Percentiles rank a stretch among this genome's conserved stretches.
Conservation (phyloP, 2,329 filamentous ascomycete genomes). For the Mycogone perniciosa region DNA sequence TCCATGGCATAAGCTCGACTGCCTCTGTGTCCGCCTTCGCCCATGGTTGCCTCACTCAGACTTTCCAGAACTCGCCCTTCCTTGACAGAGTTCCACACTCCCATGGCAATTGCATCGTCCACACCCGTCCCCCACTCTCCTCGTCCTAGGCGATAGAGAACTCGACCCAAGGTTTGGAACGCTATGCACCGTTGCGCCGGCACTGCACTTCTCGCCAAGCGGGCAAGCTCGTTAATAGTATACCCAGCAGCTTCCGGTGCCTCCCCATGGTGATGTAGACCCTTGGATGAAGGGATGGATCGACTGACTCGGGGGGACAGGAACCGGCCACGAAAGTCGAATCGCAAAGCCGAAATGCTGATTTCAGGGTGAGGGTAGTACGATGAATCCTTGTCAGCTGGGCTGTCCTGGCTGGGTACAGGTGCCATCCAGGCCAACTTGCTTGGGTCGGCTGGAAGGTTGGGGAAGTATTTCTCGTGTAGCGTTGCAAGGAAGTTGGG, state of each 20-base stretch:
- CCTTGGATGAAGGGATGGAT: conserved; percentile 66
- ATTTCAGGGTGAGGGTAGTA: conserved; percentile 76
- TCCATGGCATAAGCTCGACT: conserved; percentile 81
- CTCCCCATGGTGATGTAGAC: conserved; percentile 88
- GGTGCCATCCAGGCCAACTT: conserved; percentile 88
- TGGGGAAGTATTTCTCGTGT: conserved; percentile 89
- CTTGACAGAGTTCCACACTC: conserved; percentile 76
- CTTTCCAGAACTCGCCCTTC: conserved; percentile 71
- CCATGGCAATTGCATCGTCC: conserved; percentile 60
- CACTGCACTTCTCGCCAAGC: conserved; percentile 72
- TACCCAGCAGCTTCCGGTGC: conserved; percentile 93
- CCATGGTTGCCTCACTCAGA: conserved; percentile 68
- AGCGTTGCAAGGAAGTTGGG: conserved; percentile 78
- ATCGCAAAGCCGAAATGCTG: conserved; percentile 72
- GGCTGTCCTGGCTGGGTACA: conserved; percentile 55
- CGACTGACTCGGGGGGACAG: conserved; percentile 71
- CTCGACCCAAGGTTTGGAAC: conserved; percentile 81
- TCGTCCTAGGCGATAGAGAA: conserved; percentile 74
- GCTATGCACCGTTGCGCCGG: conserved; percentile 85
- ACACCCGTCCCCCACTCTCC: conserved; percentile 59
- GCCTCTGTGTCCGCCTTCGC: conserved; percentile 65
- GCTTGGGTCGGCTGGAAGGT: conserved; percentile 75
- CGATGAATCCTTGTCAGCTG: conserved; percentile 62
- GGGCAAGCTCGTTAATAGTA: conserved; percentile 79
- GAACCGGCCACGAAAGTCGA: conserved; percentile 77